A percentile compares a stretch with the other conserved stretches of the same genome.
Evolutionary conservation across 176 grass and related monocot species (phyloP).

Genomic region (Juncus inflexus): DNA sequence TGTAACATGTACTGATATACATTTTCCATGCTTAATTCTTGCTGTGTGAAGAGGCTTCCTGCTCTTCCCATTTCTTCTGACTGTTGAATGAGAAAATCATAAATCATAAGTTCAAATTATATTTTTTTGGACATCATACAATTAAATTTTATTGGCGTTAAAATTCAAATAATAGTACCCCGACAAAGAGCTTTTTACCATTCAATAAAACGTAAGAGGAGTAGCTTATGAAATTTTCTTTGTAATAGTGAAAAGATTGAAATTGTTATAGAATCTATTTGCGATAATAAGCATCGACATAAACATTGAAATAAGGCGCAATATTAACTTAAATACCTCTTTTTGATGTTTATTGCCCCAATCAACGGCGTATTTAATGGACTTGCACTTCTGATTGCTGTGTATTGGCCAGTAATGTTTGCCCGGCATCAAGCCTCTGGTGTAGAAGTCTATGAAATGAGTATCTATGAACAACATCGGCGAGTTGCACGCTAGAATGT

Average conservation of each 20-base stretch:
- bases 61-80: conserved; percentile 31
- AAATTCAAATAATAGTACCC: too few species aligned
- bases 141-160: background rate
- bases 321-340: background rate
- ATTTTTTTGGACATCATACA: background rate
- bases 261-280: background rate
- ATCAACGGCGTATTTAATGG: conserved; percentile 49
- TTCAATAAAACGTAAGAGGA: too few species aligned
- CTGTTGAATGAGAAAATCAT: background rate
- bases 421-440: conserved; percentile 41
- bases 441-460: conserved; percentile 45
- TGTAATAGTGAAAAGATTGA: background rate
- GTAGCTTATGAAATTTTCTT: background rate
- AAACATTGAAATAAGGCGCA: too few species aligned
- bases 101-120: background rate
- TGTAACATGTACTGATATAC: conserved; percentile 77
- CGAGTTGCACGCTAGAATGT: conserved; percentile 53
- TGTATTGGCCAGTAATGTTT: conserved; percentile 57
- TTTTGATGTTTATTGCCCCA: conserved; percentile 48
- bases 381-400: conserved; percentile 34
- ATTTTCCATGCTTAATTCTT: conserved; percentile 52
- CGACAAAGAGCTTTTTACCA: too few species aligned
- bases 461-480: conserved; percentile 36
- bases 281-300: too few species aligned
- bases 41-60: conserved; percentile 43